phyloP scores from a whole-genome alignment of 2,329 filamentous ascomycete genomes.

The Lachnellula occidentalis region DNA sequence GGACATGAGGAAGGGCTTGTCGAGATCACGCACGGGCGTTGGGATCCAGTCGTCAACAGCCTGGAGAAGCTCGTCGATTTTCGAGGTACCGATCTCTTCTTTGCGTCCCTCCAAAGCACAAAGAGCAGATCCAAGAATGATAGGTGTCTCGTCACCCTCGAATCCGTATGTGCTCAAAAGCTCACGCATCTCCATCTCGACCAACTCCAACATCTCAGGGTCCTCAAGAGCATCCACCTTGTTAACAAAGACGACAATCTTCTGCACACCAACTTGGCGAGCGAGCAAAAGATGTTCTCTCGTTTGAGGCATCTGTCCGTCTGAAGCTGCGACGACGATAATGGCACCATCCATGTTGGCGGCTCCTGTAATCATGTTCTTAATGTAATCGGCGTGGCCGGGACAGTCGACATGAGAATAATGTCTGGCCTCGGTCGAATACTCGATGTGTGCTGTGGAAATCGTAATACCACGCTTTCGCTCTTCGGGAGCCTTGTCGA shows the following conservation, averaged over 20 bases:
- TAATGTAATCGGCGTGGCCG: constrained; percentile 99
- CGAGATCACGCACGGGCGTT: constrained; percentile 85
- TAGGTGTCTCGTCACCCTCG: constrained; percentile 95
- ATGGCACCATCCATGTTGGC: constrained; percentile 99
- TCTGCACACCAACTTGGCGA: constrained; percentile 96
- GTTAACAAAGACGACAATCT: constrained; percentile 99
- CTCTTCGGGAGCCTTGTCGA: constrained; percentile 99
- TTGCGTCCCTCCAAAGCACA: constrained; percentile 85
- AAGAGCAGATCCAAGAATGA: constrained; percentile 93
- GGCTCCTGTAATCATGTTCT: constrained; percentile 99
- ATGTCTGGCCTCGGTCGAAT: constrained; percentile 87
- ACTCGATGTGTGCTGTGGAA: constrained; percentile 97
- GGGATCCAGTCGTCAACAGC: constrained; percentile 96
- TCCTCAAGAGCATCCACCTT: constrained; percentile 97
- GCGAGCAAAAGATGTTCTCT: constrained; percentile 96
- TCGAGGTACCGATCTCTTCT: constrained; percentile 77
- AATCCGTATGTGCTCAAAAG: constrained; percentile 89
- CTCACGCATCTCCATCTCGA: constrained; percentile 99
- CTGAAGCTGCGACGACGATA: constrained; percentile 95
- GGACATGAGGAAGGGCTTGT: constrained; percentile 99
- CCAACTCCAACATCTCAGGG: constrained; percentile 98
- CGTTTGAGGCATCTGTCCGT: constrained; percentile 99
- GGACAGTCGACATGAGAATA: constrained; percentile 99
- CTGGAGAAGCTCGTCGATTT: constrained; percentile 86
- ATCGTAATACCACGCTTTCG: constrained; percentile 99